Evolutionary conservation across 805 yeast genomes (phyloP), one percentile per base, ranked within the genome.

Genomic region (Scheffersomyces amazonensis): DNA sequence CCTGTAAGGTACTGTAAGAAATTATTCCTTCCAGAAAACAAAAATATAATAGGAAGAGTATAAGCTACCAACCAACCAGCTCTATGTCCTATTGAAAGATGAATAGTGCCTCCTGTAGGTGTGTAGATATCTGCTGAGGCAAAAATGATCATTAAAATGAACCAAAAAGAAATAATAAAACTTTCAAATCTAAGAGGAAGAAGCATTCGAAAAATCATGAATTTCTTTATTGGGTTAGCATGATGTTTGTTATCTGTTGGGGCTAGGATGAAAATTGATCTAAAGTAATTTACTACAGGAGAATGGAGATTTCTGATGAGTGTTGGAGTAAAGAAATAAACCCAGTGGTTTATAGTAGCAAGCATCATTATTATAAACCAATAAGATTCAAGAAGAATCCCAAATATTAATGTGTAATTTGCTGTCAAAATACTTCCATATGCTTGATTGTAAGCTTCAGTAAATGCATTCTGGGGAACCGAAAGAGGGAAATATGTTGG

Each of bases 21-120:
- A 49, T 83, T 86, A 56, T 85, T 86, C 48, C 93, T 66, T 16
- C 83, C 82, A 4, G 87, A 89, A 58, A 85, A 81, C 35, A 83
- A 56, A 41, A 76, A 74, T 11, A 80, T 56, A 7, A 76, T 58
- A 1, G 91, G 90, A 40, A 79, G 66, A 24, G 78, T 39, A 35
- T 75, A 76, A 18, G 76, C 60, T 2, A 75, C 60, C 53, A 76
- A 58, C 15, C 78, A 44, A 32, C 78, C 84, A 3, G 76, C 59
- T 55, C 87, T 66, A 52, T 77, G 80, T 25, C 76, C 78, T n/a
- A 81, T 59, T 39, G 60, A 60, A 47, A 73, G 52, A 12, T 62
- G 61, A 33, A 60, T 54, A 54, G 48, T 75, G 59, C 53, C 47
- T 57, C 36, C 39, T 33, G 20, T 40, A 51, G 11, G 50, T 13